Base-by-base conservation (phyloP, 2,329 filamentous ascomycete genomes). In the Talaromyces sp. region DNA sequence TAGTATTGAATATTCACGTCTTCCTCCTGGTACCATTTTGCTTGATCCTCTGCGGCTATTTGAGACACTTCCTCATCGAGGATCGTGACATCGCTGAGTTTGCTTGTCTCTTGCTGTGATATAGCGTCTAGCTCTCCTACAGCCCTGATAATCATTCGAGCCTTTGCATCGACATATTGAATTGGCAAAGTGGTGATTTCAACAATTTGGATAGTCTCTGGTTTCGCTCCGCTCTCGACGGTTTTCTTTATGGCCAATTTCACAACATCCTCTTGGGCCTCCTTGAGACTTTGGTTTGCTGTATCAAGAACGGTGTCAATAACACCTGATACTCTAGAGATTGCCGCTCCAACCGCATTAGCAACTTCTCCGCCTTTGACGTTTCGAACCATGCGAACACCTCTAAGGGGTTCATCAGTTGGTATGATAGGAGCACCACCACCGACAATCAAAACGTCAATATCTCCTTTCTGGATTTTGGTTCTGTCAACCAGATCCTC, bases 261-360 rank as follows among this genome's bases (percentile, higher is more conserved):
- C n/a, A 40, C 40, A 19, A 53, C 51, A 11, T 24, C 35, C 9
- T 53, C 51, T 17, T 49, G 51, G 13, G 51, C 51, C 24, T 53
- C 39, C 36, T 53, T 53, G 39, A 53, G 20, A 16, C 32, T 53
- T 16, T 40, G 41, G 24, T 53, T 49, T 2, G 51, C 49, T 6
- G 45, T 53, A 45, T 53, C 51, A 22, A 53, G 39, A 3, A 53
- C 51, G 4, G 51, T 53, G 20, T 53, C 51, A 49, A 65, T 57
- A 0, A 55, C 50, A 1, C 80, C 78, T 52, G 81, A 84, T 2
- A 87, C 82, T 35, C 82, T 73, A 1, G 84, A 82, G 52, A 83
- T 85, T 1, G 85, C 84, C 8, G 84, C 85, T 1, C 85, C 85
- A 9, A 87, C 84, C 0, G 85, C 85, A 61, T 87, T 87, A 8